phyloP scores from a whole-genome alignment of 805 yeast genomes.

The Debaryomyces prosopidis region DNA sequence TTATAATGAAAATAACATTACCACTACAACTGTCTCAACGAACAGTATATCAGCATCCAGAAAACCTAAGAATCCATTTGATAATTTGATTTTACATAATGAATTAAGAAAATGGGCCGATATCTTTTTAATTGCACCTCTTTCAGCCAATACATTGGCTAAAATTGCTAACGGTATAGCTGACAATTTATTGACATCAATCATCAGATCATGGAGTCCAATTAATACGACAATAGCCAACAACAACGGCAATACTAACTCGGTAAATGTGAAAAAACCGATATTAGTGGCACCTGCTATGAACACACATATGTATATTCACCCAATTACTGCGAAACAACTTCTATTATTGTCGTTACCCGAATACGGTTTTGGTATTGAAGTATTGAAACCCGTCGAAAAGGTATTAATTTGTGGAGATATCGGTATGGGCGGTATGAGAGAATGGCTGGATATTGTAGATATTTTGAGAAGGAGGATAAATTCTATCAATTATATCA shows the following conservation, averaged over 20 bases:
- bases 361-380: conserved; percentile 44
- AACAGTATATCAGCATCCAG: conserved; percentile 7
- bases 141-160: conserved; percentile 47
- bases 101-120: conserved; percentile 50
- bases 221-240: conserved; percentile 7
- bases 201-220: conserved; percentile 45
- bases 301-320: conserved; percentile 50
- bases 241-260: neutral
- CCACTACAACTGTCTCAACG: conserved; percentile 9
- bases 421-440: conserved; percentile 52
- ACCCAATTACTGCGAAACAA: conserved; percentile 46
- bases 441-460: conserved; percentile 48
- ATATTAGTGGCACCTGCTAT: conserved; percentile 49
- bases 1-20: conserved; percentile 27
- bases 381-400: conserved; percentile 46
- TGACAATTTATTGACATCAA: conserved; percentile 44
- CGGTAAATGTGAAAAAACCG: conserved; percentile 32
- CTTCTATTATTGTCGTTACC: conserved; percentile 28
- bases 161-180: conserved; percentile 46
- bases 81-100: conserved; percentile 41
- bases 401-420: conserved; percentile 49
- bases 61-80: conserved; percentile 32
- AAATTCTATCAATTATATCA: conserved; percentile 25
- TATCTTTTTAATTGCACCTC: conserved; percentile 46
- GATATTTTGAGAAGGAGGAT: conserved; percentile 41